These are phyloP conservation scores for Viridothelium virens DNA, from an alignment of 495 filamentous ascomycete genomes.

Conservation along the genomic window DNA sequence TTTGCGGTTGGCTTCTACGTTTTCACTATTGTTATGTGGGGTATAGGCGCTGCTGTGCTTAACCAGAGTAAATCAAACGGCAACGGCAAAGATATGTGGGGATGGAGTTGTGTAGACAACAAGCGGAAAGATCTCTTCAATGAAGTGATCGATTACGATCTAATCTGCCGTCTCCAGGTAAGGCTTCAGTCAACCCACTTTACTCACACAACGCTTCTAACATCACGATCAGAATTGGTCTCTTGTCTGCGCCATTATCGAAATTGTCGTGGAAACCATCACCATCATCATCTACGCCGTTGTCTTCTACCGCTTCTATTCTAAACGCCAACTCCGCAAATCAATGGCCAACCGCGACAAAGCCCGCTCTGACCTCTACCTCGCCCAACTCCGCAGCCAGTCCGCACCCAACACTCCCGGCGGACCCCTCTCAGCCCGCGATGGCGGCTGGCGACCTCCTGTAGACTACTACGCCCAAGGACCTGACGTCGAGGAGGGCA, in stretches of 20 bases:
- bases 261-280: constrained; percentile 86
- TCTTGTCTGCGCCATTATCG: constrained; percentile 93
- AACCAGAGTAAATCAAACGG: constrained; percentile 65
- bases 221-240: constrained; percentile 67
- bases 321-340: constrained; percentile 87
- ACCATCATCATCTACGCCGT: constrained; percentile 87
- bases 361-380: constrained; percentile 87
- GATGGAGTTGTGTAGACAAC: constrained; percentile 90
- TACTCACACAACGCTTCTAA: constrained; percentile 22
- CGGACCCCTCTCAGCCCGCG: constrained; percentile 39
- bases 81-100: constrained; percentile 83
- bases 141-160: constrained; percentile 72
- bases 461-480: constrained; percentile 26
- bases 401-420: constrained; percentile 93
- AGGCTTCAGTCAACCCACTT: constrained; percentile 26
- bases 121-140: constrained; percentile 64
- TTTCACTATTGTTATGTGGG: constrained; percentile 91
- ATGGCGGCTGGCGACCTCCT: constrained; percentile 35
- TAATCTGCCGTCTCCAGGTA: constrained; percentile 93
- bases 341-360: constrained; percentile 93
- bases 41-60: constrained; percentile 73
- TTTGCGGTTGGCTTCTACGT: constrained; percentile 91
- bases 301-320: constrained; percentile 93
- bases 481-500: constrained; percentile 46
- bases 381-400: constrained; percentile 85